Evolutionary conservation across 139 green algal genomes (phyloP), one percentile per base, ranked within the genome.

Genomic region (Zygnema circumcarinatum): DNA sequence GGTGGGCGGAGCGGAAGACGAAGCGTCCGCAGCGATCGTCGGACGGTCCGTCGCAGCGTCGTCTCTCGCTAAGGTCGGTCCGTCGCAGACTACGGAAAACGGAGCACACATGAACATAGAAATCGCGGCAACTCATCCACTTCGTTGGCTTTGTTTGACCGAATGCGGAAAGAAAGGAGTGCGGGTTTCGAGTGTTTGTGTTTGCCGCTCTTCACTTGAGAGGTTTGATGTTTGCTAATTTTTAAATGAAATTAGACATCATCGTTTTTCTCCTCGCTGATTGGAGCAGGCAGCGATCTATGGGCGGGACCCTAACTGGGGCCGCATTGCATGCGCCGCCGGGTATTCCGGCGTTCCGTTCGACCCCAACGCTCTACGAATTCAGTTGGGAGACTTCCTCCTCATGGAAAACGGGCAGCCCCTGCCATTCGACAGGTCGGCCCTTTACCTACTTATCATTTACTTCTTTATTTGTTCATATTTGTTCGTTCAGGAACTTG

Each of bases 231-330:
- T n/a, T n/a, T n/a, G n/a, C n/a, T n/a, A n/a, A n/a, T n/a, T n/a
- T n/a, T n/a, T n/a, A n/a, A n/a, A n/a, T n/a, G n/a, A n/a, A n/a
- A n/a, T n/a, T n/a, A n/a, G n/a, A n/a, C n/a, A n/a, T n/a, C n/a
- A n/a, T n/a, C n/a, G n/a, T n/a, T n/a, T n/a, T n/a, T n/a, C n/a
- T n/a, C n/a, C n/a, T n/a, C n/a, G n/a, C n/a, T n/a, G n/a, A n/a
- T n/a, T n/a, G n/a, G n/a, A n/a, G n/a, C n/a, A 90, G 94, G 88
- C 93, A 1, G 97, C 97, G 68, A 93, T 99, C 36, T 99, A 97
- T 85, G 97, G 97, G 3, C 94, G 96, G 72, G 97, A 99, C 90
- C 97, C 97, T 75, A 99, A 99, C 94, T 99, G 97, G 97, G 97
- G 97, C 68, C 94, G 97, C 85, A 96, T 99, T 56, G 97, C 97